Evolutionary conservation across 106 monocot species (phyloP), one percentile per base, ranked within the genome.

Genomic region (Phalaenopsis equestris): DNA sequence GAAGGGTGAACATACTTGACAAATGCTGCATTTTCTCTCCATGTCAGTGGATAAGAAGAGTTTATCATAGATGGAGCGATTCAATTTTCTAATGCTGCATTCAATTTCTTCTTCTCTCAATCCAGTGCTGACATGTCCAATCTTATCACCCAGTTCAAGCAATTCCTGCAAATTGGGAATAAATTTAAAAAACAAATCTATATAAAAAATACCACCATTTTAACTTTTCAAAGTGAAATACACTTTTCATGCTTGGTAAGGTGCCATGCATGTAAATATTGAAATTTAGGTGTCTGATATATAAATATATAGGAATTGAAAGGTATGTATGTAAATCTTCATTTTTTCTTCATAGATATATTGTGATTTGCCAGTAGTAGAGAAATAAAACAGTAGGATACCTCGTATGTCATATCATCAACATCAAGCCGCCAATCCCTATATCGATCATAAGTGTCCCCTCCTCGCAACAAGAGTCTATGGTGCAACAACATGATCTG

Each of bases 371-470:
- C 4, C 68, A 23, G 68, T 1, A 68, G 36, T 9, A 68, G 38
- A 70, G 6, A 75, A 36, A 45, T 41, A 8, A 49, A 80, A 21
- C 18, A 43, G 19, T 19, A 52, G 67, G 8, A 8, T 16, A 98
- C 97, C 92, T 98, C 97, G 55, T 98, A 98, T 74, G 97, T 83
- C 97, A 98, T 92, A 41, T 88, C 84, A 75, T 98, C 97, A 30
- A 98, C 94, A 83, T 98, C 97, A 30, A 98, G 97, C 38, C 97
- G 94, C 90, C 86, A 92, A 84, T 92, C 92, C 17, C 80, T 90
- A 80, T 90, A 86, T 55, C 76, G 83, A 73, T 98, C 97, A 84
- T 85, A 86, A 21, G 80, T 47, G 81, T 86, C 83, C 79, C 88
- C 85, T 58, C 90, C 85, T 55, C 89, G 90, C 68, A 94, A 84